phyloP scores from a whole-genome alignment of 179 eudicot species.

The Actinidia arguta region DNA sequence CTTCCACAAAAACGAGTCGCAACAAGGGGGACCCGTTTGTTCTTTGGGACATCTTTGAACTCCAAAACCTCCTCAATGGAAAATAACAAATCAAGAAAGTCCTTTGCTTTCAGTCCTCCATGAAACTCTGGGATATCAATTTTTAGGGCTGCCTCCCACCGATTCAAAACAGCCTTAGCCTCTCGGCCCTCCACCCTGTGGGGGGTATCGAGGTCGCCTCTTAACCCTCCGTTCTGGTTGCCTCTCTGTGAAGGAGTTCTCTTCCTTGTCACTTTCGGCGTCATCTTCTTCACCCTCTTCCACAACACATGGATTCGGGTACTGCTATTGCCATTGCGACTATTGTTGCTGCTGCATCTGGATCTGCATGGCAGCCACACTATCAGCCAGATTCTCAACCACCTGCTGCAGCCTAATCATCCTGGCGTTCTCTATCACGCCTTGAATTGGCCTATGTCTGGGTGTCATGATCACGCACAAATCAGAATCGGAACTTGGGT shows the following conservation, averaged over 20 bases:
- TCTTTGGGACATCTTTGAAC: no score
- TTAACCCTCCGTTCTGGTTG: not conserved
- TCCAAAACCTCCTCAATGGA: no score
- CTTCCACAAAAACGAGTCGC: no score
- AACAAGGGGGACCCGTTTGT: no score
- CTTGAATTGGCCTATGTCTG: no score
- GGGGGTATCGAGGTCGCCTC: not conserved
- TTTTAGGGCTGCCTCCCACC: not conserved
- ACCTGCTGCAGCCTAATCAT: not conserved
- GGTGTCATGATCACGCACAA: no score
- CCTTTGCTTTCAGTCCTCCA: not conserved
- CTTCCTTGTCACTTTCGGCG: not conserved
- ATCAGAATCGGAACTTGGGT: no score
- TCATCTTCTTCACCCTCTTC: not conserved
- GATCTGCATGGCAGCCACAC: not conserved
- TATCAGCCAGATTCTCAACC: not conserved
- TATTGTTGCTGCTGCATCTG: not conserved
- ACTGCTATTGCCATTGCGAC: no score
- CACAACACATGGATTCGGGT: not conserved
- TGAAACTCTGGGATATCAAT: no score
- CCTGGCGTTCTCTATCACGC: not conserved
- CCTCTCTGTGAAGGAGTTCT: not conserved
- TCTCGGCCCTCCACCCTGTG: not conserved
- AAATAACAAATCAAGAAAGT: not conserved
- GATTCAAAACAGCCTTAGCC: not conserved